phyloP scores from a whole-genome alignment of 140 eudicot species.

The Cichorium intybus region DNA sequence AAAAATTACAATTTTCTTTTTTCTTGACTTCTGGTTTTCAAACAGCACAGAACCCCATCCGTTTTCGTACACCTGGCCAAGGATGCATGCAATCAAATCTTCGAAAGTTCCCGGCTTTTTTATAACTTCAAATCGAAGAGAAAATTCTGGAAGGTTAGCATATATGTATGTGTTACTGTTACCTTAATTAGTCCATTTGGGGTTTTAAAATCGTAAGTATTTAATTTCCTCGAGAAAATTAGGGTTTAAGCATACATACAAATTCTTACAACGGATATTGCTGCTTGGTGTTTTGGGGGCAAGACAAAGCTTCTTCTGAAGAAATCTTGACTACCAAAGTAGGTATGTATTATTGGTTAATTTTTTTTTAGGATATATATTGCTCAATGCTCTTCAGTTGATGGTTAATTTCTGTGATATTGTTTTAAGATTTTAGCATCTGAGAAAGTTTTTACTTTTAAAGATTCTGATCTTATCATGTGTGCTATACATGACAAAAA shows the following conservation, averaged over 20 bases:
- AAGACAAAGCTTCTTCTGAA: background rate
- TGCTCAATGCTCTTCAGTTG: background rate
- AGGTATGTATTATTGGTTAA: conserved; percentile 11
- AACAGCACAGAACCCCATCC: conserved; percentile 8
- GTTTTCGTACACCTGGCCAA: background rate
- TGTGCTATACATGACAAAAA: conserved; percentile 14
- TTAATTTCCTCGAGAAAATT: background rate
- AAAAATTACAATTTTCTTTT: background rate
- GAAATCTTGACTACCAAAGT: conserved; percentile 5
- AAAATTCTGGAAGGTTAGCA: conserved; percentile 19
- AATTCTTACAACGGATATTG: background rate
- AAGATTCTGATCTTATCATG: background rate
- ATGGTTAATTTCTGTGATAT: background rate
- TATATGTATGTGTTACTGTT: background rate
- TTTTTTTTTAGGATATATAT: background rate
- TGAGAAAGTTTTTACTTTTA: background rate
- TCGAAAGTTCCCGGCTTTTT: conserved; percentile 9
- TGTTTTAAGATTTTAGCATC: conserved; percentile 3
- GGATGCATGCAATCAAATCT: conserved; percentile 29
- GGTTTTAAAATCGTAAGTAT: background rate
- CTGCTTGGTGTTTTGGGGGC: conserved; percentile 19
- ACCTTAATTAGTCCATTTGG: conserved; percentile 1
- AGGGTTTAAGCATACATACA: conserved; percentile 15
- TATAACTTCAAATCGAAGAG: conserved; percentile 8
- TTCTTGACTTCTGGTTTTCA: conserved; percentile 10